Conservation (phyloP, 345 rosid genomes). For the Brassica carinata region DNA sequence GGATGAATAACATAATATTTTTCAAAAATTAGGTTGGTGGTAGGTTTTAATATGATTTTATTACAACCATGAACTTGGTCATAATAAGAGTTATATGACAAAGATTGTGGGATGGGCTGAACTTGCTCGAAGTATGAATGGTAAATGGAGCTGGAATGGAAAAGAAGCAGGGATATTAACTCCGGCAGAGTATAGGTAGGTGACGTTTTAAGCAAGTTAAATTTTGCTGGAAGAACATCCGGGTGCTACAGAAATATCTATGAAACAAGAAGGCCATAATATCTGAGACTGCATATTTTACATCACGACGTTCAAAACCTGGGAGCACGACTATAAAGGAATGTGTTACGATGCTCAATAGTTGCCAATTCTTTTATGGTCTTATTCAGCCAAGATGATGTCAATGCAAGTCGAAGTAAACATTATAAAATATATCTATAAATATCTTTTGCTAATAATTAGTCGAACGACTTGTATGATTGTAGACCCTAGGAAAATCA, state of each 20-base stretch:
- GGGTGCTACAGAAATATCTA: background rate
- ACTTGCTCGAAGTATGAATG: background rate
- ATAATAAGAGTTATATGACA: background rate
- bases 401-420: background rate
- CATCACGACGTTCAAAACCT: background rate
- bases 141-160: slow-evolving; percentile 4
- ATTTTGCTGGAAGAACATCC: background rate
- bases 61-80: background rate
- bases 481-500: slow-evolving; percentile 17
- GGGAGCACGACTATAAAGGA: background rate
- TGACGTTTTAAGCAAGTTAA: background rate
- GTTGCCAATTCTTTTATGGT: background rate
- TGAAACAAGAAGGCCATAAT: background rate
- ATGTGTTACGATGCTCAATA: background rate
- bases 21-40: background rate
- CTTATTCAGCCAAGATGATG: background rate
- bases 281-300: background rate
- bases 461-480: slow-evolving; percentile 15
- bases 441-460: background rate
- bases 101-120: background rate
- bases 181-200: background rate
- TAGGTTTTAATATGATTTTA: background rate
- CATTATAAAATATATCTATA: background rate
- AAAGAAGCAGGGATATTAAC: background rate
- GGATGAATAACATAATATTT: background rate